Base-by-base conservation (phyloP, 257 asterid species). In the Primulina huaijiensis region DNA sequence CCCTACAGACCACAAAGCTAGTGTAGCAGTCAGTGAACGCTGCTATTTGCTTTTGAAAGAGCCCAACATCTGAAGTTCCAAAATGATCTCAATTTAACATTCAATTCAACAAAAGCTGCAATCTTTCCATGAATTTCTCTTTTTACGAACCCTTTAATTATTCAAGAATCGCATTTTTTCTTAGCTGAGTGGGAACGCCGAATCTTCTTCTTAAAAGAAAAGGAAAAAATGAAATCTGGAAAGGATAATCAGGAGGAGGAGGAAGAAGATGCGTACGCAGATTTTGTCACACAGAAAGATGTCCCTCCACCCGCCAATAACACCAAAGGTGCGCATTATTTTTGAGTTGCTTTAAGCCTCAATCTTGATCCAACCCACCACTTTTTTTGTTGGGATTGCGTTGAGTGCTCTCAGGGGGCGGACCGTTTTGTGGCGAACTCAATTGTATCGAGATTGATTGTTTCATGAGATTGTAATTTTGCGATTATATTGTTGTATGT, bases 261-360 rank as follows among this genome's bases (percentile, higher is more conserved):
- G 58, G 95, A 92, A 61, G 96, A 89, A 23, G 91, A 82, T 77
- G 94, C 78, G 79, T 92, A 90, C 21, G 96, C 82, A 8, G 92
- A 92, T 65, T 84, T 81, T 72, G 96, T 84, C 53, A 27, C 80
- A 5, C 84, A 67, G 65, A 90, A 78, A 74, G 88, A 87, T 60
- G 87, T 84, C 52, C 40, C 89, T n/a, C 76, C 86, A 21, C 85
- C 92, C 43, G 67, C 74, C 23, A 88, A 76, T 73, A 87, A 81
- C 67, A 59, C 82, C 70, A 87, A 78, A 87, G 90, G 95, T 87
- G 64, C 64, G 21, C 29, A 27, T 14, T 17, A 0, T 9, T 59
- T 50, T 10, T 38, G 43, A 59, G 30, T 62, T 1, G 27, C 21
- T 23, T 11, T 46, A 53, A 11, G 35, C 65, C 25, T 62, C 59